Evolutionary conservation across 768 basidiomycete genomes (phyloP).

Genomic region (Rubroboletus pulcherrimus): DNA sequence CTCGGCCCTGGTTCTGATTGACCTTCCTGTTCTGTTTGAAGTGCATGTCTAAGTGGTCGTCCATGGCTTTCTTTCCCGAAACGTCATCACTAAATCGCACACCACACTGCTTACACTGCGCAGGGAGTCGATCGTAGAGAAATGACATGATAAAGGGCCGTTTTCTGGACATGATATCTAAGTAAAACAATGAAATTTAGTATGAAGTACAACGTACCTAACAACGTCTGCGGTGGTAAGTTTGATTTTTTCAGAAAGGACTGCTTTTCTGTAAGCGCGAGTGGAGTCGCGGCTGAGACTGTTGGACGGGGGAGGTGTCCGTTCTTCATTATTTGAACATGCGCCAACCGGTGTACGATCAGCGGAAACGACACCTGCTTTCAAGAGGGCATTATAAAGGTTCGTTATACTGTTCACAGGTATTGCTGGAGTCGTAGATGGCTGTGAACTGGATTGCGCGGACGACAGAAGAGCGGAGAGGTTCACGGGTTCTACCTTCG

Average conservation of each 20-base stretch:
- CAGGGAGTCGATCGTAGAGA: slow-evolving; percentile 69
- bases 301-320: slow-evolving; percentile 32
- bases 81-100: slow-evolving; percentile 75
- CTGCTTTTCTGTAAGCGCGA: slow-evolving; percentile 54
- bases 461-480: slow-evolving; percentile 29
- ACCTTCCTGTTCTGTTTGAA: slow-evolving; percentile 89
- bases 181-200: not conserved
- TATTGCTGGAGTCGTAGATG: slow-evolving; percentile 22
- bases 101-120: slow-evolving; percentile 93
- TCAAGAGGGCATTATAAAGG: slow-evolving; percentile 65
- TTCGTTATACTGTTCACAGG: slow-evolving; percentile 45
- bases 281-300: slow-evolving; percentile 44
- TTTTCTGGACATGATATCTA: slow-evolving; percentile 29
- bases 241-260: slow-evolving; percentile 58
- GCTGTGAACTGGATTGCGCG: slow-evolving; percentile 20
- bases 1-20: slow-evolving; percentile 72
- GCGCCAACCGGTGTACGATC: slow-evolving; percentile 50
- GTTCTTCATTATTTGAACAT: slow-evolving; percentile 31
- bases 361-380: slow-evolving; percentile 72
- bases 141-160: slow-evolving; percentile 60
- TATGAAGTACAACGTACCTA: slow-evolving; percentile 44
- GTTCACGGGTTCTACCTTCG: slow-evolving; percentile 31
- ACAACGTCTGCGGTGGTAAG: slow-evolving; percentile 67
- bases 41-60: slow-evolving; percentile 94
- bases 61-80: slow-evolving; percentile 69